Base-by-base conservation (phyloP, 495 filamentous ascomycete genomes). In the Annulohypoxylon moriforme region DNA sequence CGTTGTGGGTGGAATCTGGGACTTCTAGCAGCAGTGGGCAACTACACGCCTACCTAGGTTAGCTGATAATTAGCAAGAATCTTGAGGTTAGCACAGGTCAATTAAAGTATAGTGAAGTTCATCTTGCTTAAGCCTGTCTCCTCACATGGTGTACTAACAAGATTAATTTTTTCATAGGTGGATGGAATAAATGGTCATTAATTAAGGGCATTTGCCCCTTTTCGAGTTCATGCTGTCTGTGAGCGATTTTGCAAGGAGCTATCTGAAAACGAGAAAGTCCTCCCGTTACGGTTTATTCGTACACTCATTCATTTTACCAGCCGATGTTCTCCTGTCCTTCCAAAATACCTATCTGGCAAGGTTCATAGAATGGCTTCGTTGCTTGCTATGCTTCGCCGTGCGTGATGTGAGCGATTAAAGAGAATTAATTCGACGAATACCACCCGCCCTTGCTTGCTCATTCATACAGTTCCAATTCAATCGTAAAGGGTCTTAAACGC, bases 61-160 rank as follows among this genome's bases (percentile, higher is more conserved):
- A 6, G 2, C 1, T 40, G 11, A 11, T 14, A 14, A 40, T 40
- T 40, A 1, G 10, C 7, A 40, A 4, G 36, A 14, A 14, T 14
- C 11, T 14, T 1, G 36, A 40, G 11, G 36, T 14, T 14, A 1
- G 36, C 9, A 40, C 4, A 11, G 14, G 10, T 14, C 14, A 36
- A 36, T 36, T 11, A 0, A n/a, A n/a, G n/a, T n/a, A n/a, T 36
- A 29, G 27, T 29, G 2, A 29, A 29, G 27, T 29, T 36, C 33
- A 36, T 36, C 33, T 36, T 8, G 33, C 10, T n/a, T 44, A 18
- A 4, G 4, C 40, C 20, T 5, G 16, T 20, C 3, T 44, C n/a
- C 40, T n/a, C n/a, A n/a, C n/a, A n/a, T n/a, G n/a, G 40, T 44
- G 40, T 44, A 44, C 40, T n/a, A 44, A 44, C 20, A 44, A 44